Conservation (phyloP, 2,329 filamentous ascomycete genomes). For the Ophiostoma australiae region DNA sequence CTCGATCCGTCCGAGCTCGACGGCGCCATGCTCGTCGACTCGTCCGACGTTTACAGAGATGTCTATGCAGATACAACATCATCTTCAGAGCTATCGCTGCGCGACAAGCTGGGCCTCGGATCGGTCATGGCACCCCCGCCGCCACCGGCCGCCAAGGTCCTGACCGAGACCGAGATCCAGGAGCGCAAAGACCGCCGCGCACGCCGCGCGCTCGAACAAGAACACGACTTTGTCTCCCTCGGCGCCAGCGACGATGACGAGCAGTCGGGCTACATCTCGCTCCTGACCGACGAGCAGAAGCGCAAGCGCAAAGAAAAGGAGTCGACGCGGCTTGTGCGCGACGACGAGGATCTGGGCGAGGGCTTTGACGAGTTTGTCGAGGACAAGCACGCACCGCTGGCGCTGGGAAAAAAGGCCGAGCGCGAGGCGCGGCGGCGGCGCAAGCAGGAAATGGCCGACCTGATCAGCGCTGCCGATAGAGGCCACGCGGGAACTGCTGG, state of each 20-base stretch:
- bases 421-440: slow-evolving; percentile 62
- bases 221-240: slow-evolving; percentile 33
- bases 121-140: slow-evolving; percentile 28
- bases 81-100: slow-evolving; percentile 26
- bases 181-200: slow-evolving; percentile 87
- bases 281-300: slow-evolving; percentile 31
- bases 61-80: neutral
- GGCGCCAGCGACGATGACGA: slow-evolving; percentile 37
- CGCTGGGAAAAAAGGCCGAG: slow-evolving; percentile 74
- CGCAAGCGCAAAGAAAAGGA: slow-evolving; percentile 52
- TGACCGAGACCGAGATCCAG: slow-evolving; percentile 77
- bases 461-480: slow-evolving; percentile 58
- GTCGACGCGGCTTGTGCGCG: slow-evolving; percentile 68
- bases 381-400: slow-evolving; percentile 62
- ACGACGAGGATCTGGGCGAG: slow-evolving; percentile 90
- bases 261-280: slow-evolving; percentile 34
- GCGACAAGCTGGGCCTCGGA: neutral
- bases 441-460: slow-evolving; percentile 71
- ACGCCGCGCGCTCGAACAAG: slow-evolving; percentile 54
- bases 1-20: slow-evolving; percentile 58
- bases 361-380: slow-evolving; percentile 90
- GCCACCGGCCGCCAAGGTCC: slow-evolving; percentile 47
- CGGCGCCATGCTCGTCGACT: slow-evolving; percentile 59
- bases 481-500: slow-evolving; percentile 54
- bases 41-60: slow-evolving; percentile 35